Percentiles rank a stretch among this genome's conserved stretches.
Evolutionary conservation across 768 basidiomycete species (phyloP).

Genomic region (Phylloporus arenicola): DNA sequence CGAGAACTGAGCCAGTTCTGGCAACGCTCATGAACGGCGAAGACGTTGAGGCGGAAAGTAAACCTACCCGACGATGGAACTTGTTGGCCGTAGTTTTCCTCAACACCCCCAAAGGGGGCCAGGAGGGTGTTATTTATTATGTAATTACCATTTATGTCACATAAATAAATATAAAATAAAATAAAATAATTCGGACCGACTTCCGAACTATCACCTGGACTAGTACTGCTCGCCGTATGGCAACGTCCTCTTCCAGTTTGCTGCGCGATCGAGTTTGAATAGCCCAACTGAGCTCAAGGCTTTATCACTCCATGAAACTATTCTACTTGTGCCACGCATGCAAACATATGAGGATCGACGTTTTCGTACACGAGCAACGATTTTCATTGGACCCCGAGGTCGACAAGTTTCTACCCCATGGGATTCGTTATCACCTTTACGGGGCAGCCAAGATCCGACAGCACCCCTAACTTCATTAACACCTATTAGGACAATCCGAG

Average conservation of each 20-base stretch:
- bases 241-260: conserved; percentile 11
- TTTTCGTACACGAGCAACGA: conserved; percentile 44
- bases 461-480: conserved; percentile 59
- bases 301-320: conserved; percentile 45
- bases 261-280: conserved; percentile 11
- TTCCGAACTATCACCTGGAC: conserved; percentile 10
- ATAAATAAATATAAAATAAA: conserved; percentile 4
- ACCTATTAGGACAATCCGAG: conserved; percentile 70
- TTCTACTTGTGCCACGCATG: conserved; percentile 38
- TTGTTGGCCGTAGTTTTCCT: conserved; percentile 4
- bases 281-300: neutral
- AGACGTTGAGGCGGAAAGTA: neutral
- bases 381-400: conserved; percentile 73
- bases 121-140: conserved; percentile 6
- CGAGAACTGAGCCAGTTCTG: conserved; percentile 2
- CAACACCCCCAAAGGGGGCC: neutral
- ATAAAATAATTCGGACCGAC: conserved; percentile 3
- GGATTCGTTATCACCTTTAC: conserved; percentile 16
- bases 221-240: neutral
- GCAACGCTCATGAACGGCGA: neutral
- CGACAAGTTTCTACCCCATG: conserved; percentile 49
- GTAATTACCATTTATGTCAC: conserved; percentile 8
- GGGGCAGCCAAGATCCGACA: conserved; percentile 52
- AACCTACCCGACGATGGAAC: conserved; percentile 12
- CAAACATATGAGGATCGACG: conserved; percentile 45